Evolutionary conservation across 2,329 filamentous ascomycete genomes (phyloP).

Genomic region (Fonsecaea monophora): DNA sequence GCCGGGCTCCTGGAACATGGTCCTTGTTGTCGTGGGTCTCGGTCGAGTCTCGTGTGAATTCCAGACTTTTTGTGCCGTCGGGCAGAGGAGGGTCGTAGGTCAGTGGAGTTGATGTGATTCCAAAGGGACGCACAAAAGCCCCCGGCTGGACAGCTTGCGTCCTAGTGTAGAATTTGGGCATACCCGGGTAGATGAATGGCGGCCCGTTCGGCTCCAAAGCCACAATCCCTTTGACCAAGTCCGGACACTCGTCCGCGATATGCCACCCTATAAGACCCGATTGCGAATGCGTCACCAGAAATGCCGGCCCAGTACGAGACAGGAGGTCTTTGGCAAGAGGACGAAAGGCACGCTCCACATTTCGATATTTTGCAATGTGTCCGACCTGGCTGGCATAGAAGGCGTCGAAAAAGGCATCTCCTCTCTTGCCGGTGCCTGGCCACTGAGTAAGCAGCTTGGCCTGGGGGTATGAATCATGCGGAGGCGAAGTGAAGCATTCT

Average conservation of each 20-base stretch:
- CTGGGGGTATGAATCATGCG: slow-evolving; percentile 15
- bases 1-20: slow-evolving; percentile 40
- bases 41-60: slow-evolving; percentile 31
- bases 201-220: slow-evolving; percentile 44
- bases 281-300: slow-evolving; percentile 46
- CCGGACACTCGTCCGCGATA: slow-evolving; percentile 36
- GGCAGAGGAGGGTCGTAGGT: slow-evolving; percentile 56
- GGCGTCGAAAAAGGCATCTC: slow-evolving; percentile 21
- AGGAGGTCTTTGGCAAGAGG: slow-evolving; percentile 10
- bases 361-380: slow-evolving; percentile 40
- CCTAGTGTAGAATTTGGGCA: slow-evolving; percentile 14
- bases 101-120: slow-evolving; percentile 57
- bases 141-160: slow-evolving; percentile 17
- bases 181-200: slow-evolving; percentile 19
- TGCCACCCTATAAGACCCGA: slow-evolving; percentile 18
- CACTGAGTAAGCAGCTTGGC: slow-evolving; percentile 43
- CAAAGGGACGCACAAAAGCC: slow-evolving; percentile 48
- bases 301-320: slow-evolving; percentile 13
- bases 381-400: slow-evolving; percentile 23
- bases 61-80: slow-evolving; percentile 43
- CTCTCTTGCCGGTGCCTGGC: slow-evolving; percentile 46
- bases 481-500: slow-evolving; percentile 16
- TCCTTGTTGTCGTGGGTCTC: neutral
- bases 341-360: slow-evolving; percentile 15
- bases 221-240: slow-evolving; percentile 59